These are phyloP conservation scores for Phytophthora tubulina DNA, from an alignment of 352 stramenopile species.

Conservation along the genomic window DNA sequence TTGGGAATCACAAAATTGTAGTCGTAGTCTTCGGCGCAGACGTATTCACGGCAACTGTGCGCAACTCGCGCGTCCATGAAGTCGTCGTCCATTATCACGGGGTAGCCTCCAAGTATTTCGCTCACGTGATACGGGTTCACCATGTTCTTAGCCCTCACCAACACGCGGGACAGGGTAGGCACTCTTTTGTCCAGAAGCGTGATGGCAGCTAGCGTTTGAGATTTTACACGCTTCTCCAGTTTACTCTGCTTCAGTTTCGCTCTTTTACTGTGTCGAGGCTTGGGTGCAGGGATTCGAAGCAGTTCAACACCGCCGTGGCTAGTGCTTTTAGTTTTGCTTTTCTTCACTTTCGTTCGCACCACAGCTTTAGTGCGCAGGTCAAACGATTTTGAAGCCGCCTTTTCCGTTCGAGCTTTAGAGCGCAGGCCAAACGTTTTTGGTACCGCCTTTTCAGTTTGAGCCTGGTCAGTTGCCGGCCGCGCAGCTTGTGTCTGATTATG, in stretches of 20 bases:
- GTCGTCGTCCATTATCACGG: constrained; percentile 9
- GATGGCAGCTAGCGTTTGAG: not conserved
- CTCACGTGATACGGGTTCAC: not conserved
- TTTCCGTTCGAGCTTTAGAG: not conserved
- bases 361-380: constrained; percentile 1
- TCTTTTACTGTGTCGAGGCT: constrained; percentile 4
- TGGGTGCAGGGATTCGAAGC: constrained; percentile 4
- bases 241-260: constrained; percentile 10
- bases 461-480: no score
- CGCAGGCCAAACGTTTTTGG: not conserved
- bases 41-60: not conserved
- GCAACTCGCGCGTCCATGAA: constrained; percentile 6
- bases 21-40: not conserved
- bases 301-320: constrained; percentile 7
- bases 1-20: constrained; percentile 20
- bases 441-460: not conserved
- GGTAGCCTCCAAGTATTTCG: constrained; percentile 10
- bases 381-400: not conserved
- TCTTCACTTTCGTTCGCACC: not conserved
- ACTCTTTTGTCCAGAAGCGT: constrained; percentile 5
- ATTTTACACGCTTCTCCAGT: not conserved
- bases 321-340: not conserved
- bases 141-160: constrained; percentile 3
- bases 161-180: not conserved
- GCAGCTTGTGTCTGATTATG: no score